These are phyloP conservation scores for Ogataea degrootiae DNA, from an alignment of 805 yeast species.

Conservation along the genomic window DNA sequence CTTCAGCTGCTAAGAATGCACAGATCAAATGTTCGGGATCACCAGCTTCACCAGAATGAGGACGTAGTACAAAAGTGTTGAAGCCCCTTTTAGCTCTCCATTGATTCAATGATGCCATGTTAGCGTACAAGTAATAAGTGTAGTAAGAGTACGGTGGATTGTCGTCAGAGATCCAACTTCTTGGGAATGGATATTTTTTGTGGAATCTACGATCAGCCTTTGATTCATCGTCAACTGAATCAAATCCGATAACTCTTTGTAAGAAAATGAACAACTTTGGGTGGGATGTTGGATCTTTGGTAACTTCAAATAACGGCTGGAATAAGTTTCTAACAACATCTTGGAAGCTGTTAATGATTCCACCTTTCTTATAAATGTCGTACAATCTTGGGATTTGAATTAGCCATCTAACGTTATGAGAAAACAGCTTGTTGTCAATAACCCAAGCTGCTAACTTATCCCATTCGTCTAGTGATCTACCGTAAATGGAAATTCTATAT, in stretches of 20 bases:
- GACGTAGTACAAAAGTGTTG: constrained; percentile 90
- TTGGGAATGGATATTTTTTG: constrained; percentile 80
- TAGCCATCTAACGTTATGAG: constrained; percentile 96
- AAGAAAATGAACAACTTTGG: constrained; percentile 89
- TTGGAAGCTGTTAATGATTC: constrained; percentile 64
- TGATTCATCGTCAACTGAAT: constrained; percentile 97
- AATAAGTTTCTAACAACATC: constrained; percentile 77
- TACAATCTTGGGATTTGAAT: constrained; percentile 92
- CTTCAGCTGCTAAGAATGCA: constrained; percentile 84
- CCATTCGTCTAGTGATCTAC: constrained; percentile 89
- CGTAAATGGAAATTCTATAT: constrained; percentile 91
- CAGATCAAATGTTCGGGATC: constrained; percentile 95
- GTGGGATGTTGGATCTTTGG: constrained; percentile 75
- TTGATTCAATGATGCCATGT: constrained; percentile 78
- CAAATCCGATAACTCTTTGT: constrained; percentile 95
- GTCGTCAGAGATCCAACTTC: constrained; percentile 66
- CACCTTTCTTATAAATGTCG: constrained; percentile 78
- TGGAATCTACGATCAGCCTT: constrained; percentile 81
- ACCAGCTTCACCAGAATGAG: constrained; percentile 99
- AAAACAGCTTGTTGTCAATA: constrained; percentile 82
- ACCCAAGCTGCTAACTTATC: constrained; percentile 94
- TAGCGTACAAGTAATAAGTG: constrained; percentile 82
- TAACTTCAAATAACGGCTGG: constrained; percentile 85
- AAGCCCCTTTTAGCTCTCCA: constrained; percentile 73
- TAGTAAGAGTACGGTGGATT: constrained; percentile 99